Conservation (phyloP, 352 stramenopile genomes). For the Phytophthora crassamura region DNA sequence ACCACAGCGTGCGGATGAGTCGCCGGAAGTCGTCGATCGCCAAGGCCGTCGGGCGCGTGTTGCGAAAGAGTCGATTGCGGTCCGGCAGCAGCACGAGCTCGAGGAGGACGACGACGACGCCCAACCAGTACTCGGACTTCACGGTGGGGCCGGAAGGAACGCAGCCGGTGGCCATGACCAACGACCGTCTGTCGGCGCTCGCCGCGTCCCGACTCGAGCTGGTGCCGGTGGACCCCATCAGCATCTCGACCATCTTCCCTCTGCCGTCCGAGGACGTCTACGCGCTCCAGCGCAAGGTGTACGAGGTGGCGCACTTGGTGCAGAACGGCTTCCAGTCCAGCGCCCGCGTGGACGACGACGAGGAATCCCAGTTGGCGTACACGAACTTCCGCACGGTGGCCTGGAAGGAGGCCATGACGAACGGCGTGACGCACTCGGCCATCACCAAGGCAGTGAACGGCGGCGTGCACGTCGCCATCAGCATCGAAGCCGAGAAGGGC, state of each 20-base stretch:
- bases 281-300: conserved; percentile 74
- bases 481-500: conserved; percentile 64
- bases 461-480: conserved; percentile 73
- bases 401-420: conserved; percentile 61
- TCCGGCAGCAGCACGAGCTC: conserved; percentile 39
- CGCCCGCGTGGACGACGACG: conserved; percentile 59
- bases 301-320: conserved; percentile 76
- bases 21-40: conserved; percentile 44
- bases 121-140: conserved; percentile 48
- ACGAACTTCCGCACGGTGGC: conserved; percentile 70
- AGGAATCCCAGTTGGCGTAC: conserved; percentile 74
- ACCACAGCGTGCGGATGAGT: conserved; percentile 33
- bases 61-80: conserved; percentile 42
- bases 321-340: conserved; percentile 76
- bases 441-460: conserved; percentile 78
- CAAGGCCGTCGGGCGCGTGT: conserved; percentile 38
- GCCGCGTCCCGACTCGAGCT: conserved; percentile 48
- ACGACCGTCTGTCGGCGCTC: conserved; percentile 43
- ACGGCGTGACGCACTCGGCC: conserved; percentile 70
- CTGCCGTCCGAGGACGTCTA: conserved; percentile 77
- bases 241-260: conserved; percentile 81
- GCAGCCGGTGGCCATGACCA: conserved; percentile 34
- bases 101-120: conserved; percentile 33
- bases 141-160: conserved; percentile 27
- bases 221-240: conserved; percentile 61